Base-by-base conservation (phyloP, 176 grass and related monocot genomes). In the Microstegium vimineum region DNA sequence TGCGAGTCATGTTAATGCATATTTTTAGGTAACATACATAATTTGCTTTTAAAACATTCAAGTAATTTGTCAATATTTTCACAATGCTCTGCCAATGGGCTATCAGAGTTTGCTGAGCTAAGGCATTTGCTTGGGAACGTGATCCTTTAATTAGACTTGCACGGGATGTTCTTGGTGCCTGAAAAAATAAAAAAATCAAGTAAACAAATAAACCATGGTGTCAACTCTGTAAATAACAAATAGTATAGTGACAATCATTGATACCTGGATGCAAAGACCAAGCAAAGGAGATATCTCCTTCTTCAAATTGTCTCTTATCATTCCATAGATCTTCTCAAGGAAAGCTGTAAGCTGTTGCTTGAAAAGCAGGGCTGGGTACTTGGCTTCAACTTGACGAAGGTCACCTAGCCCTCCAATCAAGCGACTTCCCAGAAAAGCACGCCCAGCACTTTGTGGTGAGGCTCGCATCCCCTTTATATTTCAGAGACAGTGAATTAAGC, bases 291-390 rank as follows among this genome's bases (percentile, higher is more conserved):
- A 95, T 90, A 99, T 95, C 66, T 99, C 97, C 86, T 99, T 96
- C 86, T 99, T 99, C 81, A 99, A 91, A 45, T 96, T 96, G 38
- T 99, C 97, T 90, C 97, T 88, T 82, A 99, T 94, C 87, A 99
- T 91, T 60, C 97, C 97, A 76, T 99, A 99, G 51, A 99, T 99
- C 81, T 96, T 96, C 85, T 99, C 97, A 45, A 99, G 85, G 84
- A 99, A 99, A 83, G 97, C 97, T 62, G 97, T 99, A 74, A 99
- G 87, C 38, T 99, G 97, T 82, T 99, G 97, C 93, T 99, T 99
- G 87, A 99, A 99, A 88, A 99, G 93, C 79, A 99, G 83, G 63
- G 97, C 97, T 81, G 97, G 97, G 95, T 99, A 99, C 79, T 96
- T 99, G 72, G 97, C 97, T 83, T 99, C 97, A 75, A 99, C 97